Evolutionary conservation across 805 yeast species (phyloP), one percentile per base, ranked within the genome.

Genomic region (Starmerella sirachaensis): DNA sequence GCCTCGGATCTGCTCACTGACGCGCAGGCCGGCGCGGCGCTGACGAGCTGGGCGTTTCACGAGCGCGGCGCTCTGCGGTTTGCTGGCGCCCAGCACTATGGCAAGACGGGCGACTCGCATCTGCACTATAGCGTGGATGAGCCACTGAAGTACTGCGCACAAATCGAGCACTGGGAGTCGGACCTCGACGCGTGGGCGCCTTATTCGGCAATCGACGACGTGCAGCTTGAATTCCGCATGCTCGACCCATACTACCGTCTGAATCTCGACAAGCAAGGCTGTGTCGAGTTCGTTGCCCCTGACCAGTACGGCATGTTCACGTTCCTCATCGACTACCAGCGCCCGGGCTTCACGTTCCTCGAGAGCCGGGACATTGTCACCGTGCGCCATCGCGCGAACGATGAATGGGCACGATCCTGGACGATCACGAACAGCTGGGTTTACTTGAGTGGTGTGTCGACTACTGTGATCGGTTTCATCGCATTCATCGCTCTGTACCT

Each of bases 291-390:
- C 60, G 69, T 68, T 32, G 61, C 84, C 26, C 99, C 99, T 17
- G 96, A 88, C 59, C 95, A 85, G 54, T 94, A 91, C 60, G 99
- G 99, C 40, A 80, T 91, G 71, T 91, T 85, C 63, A 81, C 95
- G 2, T 85, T 82, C 57, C 68, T 69, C 44, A 67, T 80, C 31
- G 78, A 80, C 51, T 86, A 86, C 64, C 71, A 71, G 57, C 75
- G 94, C 55, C 65, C 72, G 11, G 97, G 97, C 5, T 66, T 68
- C 50, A 66, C 81, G 18, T 85, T 66, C 58, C 56, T 88, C 37
- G 65, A 65, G 19, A 82, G 78, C 50, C 68, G 70, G 44, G 68
- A 69, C 38, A 75, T 79, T 14, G 83, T 84, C 37, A 76, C 97
- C 2, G 76, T 91, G 32, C 76, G 97, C 59, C 97, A 91, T 59